These are phyloP conservation scores for Pseudonectria buxi DNA, from an alignment of 2,329 filamentous ascomycete species.

Conservation along the genomic window DNA sequence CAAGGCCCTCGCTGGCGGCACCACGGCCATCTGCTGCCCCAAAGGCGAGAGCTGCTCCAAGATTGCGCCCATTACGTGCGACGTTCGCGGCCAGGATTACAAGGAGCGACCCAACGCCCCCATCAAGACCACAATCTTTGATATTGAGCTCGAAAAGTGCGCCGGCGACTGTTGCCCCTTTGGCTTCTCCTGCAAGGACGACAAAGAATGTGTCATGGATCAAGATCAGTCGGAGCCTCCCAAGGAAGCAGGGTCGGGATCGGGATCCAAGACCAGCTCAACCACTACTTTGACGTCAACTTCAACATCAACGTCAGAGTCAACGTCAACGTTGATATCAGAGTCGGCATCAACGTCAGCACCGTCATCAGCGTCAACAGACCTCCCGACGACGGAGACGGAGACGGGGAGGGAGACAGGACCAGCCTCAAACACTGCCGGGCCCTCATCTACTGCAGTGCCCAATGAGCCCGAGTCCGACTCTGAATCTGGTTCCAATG, in stretches of 20 bases:
- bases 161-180: conserved; percentile 61
- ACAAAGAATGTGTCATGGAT: conserved; percentile 45
- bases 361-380: not conserved
- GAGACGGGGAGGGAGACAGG: conserved; percentile 16
- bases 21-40: conserved; percentile 67
- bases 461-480: conserved; percentile 7
- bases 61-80: conserved; percentile 60
- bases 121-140: conserved; percentile 60
- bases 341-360: no score
- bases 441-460: conserved; percentile 2
- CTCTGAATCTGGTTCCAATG: conserved; percentile 6
- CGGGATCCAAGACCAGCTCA: conserved; percentile 16
- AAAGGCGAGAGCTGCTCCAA: conserved; percentile 46
- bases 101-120: conserved; percentile 47
- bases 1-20: conserved; percentile 53
- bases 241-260: conserved; percentile 20
- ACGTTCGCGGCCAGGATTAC: conserved; percentile 55
- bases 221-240: conserved; percentile 41
- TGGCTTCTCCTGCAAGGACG: conserved; percentile 57
- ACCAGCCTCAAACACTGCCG: conserved; percentile 9
- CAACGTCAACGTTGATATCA: no score
- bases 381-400: conserved; percentile 15
- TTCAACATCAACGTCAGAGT: conserved; percentile 6
- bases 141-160: conserved; percentile 50
- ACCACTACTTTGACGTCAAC: conserved; percentile 16